Conservation (phyloP, 2,329 filamentous ascomycete genomes). For the Claviceps fusiformis region DNA sequence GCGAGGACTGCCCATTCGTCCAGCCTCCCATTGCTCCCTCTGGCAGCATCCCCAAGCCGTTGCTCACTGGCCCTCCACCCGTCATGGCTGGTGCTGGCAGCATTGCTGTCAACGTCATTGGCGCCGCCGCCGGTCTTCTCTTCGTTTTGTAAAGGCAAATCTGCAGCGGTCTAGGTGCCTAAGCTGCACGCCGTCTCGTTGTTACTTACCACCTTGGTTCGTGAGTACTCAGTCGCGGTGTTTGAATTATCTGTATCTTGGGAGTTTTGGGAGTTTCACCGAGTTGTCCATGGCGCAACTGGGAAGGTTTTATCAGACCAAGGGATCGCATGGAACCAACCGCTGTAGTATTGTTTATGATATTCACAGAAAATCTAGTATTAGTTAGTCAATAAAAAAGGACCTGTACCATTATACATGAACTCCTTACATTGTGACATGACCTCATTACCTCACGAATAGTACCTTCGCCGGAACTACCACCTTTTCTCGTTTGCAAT, state of each 20-base stretch:
- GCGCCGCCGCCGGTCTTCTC: conserved; percentile 11
- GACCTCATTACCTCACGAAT: too few species aligned
- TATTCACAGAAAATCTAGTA: not conserved
- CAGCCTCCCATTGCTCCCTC: not conserved
- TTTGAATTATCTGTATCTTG: not conserved
- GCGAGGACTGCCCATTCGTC: not conserved
- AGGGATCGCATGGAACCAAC: not conserved
- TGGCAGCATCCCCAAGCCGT: not conserved
- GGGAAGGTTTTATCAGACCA: not conserved
- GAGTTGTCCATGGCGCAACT: not conserved
- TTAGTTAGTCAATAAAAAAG: not conserved
- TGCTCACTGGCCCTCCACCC: not conserved
- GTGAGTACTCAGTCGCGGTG: not conserved
- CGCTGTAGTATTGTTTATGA: not conserved
- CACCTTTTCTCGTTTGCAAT: too few species aligned
- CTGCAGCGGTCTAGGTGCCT: not conserved
- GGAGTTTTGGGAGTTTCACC: conserved; percentile 1
- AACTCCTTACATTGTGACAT: not conserved
- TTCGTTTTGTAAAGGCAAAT: conserved; percentile 11
- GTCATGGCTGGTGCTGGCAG: conserved; percentile 10
- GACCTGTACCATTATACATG: too few species aligned
- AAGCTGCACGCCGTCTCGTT: not conserved
- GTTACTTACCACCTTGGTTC: not conserved
- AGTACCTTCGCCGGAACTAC: too few species aligned
- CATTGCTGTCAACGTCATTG: conserved; percentile 10